phyloP scores from a whole-genome alignment of 176 grass and related monocot genomes.

The Poa annua region DNA sequence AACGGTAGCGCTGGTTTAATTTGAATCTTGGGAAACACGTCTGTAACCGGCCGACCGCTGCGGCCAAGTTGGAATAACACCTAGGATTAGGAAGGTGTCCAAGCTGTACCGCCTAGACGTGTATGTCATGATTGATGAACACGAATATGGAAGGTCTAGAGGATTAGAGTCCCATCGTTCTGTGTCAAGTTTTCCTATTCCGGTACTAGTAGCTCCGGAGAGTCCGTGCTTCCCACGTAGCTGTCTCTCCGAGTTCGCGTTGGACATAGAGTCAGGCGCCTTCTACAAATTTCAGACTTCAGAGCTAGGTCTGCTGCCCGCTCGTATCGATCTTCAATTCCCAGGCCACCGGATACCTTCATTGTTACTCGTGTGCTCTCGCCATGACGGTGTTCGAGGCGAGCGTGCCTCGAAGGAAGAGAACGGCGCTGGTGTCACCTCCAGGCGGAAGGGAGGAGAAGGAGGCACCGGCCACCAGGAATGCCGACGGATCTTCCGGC shows the following conservation, averaged over 20 bases:
- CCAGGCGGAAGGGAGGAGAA: neutral
- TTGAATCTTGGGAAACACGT: too few relatives aligned
- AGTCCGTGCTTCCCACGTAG: neutral
- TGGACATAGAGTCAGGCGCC: neutral
- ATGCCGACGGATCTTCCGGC: neutral
- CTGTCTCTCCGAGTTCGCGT: neutral
- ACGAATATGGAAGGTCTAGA: neutral
- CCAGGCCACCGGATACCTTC: neutral
- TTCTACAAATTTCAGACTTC: neutral
- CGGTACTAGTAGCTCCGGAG: neutral
- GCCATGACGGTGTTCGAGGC: neutral
- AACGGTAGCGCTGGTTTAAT: too few relatives aligned
- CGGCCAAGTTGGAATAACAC: too few relatives aligned
- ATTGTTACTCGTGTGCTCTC: neutral
- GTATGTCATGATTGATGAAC: neutral
- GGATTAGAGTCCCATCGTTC: neutral
- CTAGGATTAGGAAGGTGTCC: too few relatives aligned
- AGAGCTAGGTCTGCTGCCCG: neutral
- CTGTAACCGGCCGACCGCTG: too few relatives aligned
- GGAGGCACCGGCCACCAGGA: neutral
- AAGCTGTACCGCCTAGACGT: neutral
- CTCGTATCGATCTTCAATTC: neutral
- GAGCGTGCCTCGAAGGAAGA: conserved; percentile 5
- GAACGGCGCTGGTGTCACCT: neutral
- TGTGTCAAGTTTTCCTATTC: neutral